Percentiles rank a stretch among this genome's conserved stretches.
Conservation (phyloP, 1,284 basidiomycete species). For the Rhizopogon parksii region DNA sequence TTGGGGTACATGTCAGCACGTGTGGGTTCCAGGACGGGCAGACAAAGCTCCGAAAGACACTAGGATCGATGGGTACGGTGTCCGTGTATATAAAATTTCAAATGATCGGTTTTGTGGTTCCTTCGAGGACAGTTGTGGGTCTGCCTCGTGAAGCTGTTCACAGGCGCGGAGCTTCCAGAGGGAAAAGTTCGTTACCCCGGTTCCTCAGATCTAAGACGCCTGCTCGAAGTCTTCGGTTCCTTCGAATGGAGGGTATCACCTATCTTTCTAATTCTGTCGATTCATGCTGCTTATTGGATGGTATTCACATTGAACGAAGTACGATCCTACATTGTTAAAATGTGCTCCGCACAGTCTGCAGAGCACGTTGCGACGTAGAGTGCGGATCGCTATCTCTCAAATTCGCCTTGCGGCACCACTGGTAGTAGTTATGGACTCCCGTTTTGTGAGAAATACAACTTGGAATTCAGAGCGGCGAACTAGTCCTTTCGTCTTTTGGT, state of each 20-base stretch:
- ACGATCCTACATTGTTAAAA: not conserved
- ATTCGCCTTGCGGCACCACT: too few relatives aligned
- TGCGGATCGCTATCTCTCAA: not conserved
- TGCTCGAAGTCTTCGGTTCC: not conserved
- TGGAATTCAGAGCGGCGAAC: too few relatives aligned
- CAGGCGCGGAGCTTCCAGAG: not conserved
- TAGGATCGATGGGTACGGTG: not conserved
- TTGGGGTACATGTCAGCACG: not conserved
- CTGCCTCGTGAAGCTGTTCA: not conserved
- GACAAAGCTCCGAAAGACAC: not conserved
- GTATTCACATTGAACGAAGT: not conserved
- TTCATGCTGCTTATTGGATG: not conserved
- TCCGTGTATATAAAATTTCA: not conserved
- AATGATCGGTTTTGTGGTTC: not conserved
- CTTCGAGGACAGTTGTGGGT: not conserved
- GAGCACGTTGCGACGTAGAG: not conserved
- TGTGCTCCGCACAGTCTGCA: not conserved
- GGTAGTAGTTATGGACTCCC: too few relatives aligned
- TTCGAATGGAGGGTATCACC: too few relatives aligned
- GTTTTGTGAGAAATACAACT: too few relatives aligned
- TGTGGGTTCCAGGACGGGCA: not conserved
- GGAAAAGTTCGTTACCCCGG: not conserved
- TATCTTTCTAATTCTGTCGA: too few relatives aligned
- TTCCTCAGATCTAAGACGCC: not conserved
- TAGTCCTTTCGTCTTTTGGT: too few relatives aligned